phyloP scores from a whole-genome alignment of 2,329 filamentous ascomycete genomes.

The Zymoseptoria ardabiliae region DNA sequence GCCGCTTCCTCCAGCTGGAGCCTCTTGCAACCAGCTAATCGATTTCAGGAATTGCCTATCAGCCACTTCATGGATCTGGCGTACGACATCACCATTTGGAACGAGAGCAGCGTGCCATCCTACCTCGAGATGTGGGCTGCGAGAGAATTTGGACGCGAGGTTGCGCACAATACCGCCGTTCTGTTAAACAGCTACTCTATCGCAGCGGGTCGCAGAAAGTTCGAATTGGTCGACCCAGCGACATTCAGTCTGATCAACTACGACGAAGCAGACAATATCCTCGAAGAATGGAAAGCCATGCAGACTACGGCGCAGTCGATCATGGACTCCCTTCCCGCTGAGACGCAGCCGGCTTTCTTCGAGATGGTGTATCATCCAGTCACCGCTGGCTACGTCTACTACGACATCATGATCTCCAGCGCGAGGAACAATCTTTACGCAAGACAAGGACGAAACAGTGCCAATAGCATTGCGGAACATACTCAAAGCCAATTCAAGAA shows the following conservation, averaged over 20 bases:
- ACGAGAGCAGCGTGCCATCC: conserved; percentile 46
- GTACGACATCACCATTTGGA: conserved; percentile 54
- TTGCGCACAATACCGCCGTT: conserved; percentile 43
- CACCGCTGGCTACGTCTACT: conserved; percentile 49
- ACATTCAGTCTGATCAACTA: conserved; percentile 58
- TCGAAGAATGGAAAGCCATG: conserved; percentile 50
- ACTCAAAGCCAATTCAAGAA: conserved; percentile 50
- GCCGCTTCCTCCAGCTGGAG: conserved; percentile 57
- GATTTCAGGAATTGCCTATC: conserved; percentile 58
- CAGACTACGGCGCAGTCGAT: conserved; percentile 49
- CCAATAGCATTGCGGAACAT: conserved; percentile 48
- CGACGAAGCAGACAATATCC: conserved; percentile 53
- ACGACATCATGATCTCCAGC: conserved; percentile 46
- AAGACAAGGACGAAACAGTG: conserved; percentile 49
- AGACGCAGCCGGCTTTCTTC: conserved; percentile 53
- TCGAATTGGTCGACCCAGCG: conserved; percentile 52
- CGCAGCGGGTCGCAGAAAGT: conserved; percentile 54
- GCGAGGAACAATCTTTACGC: conserved; percentile 51
- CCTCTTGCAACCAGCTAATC: conserved; percentile 60
- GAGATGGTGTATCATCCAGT: conserved; percentile 56
- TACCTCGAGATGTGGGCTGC: conserved; percentile 53
- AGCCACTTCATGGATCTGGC: conserved; percentile 62
- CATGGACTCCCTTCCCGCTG: conserved; percentile 46
- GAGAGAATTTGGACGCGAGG: conserved; percentile 49
- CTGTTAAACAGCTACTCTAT: conserved; percentile 51